Evolutionary conservation across 768 basidiomycete genomes (phyloP).

Genomic region (Rhodotorula kratochvilovae): DNA sequence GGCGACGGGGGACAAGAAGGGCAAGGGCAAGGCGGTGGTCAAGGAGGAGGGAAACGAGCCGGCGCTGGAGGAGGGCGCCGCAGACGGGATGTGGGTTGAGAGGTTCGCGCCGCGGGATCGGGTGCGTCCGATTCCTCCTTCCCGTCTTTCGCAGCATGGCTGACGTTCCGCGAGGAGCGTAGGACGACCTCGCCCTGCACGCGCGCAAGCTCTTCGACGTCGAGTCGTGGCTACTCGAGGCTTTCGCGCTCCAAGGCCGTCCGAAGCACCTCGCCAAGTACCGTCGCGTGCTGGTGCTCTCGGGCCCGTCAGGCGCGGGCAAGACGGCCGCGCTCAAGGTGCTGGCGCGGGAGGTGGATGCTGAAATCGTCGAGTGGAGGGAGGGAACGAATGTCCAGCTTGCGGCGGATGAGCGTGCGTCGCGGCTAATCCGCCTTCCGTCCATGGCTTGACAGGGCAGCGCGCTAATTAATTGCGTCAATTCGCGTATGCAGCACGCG

Average conservation of each 20-base stretch:
- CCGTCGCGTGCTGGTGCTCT: constrained; percentile 76
- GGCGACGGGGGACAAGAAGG: background rate
- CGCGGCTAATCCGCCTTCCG: too few species aligned
- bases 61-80: background rate
- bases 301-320: constrained; percentile 81
- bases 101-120: constrained; percentile 17
- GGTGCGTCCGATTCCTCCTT: too few species aligned
- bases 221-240: constrained; percentile 43
- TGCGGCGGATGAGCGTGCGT: background rate
- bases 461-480: constrained; percentile 51
- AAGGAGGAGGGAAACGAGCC: background rate
- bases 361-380: constrained; percentile 70
- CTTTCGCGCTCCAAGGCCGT: constrained; percentile 1
- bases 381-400: constrained; percentile 4
- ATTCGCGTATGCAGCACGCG: constrained; percentile 39
- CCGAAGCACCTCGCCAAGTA: constrained; percentile 59
- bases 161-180: background rate
- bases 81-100: constrained; percentile 36
- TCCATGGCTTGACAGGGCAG: too few species aligned
- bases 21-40: background rate
- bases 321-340: constrained; percentile 83
- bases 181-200: constrained; percentile 43
- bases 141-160: too few species aligned
- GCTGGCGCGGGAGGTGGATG: constrained; percentile 65
- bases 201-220: constrained; percentile 48